Percentiles rank a stretch among this genome's conserved stretches.
These are phyloP conservation scores for Rhipidocladum racemiflorum DNA, from an alignment of 176 grass and related monocot species.

Conservation along the genomic window DNA sequence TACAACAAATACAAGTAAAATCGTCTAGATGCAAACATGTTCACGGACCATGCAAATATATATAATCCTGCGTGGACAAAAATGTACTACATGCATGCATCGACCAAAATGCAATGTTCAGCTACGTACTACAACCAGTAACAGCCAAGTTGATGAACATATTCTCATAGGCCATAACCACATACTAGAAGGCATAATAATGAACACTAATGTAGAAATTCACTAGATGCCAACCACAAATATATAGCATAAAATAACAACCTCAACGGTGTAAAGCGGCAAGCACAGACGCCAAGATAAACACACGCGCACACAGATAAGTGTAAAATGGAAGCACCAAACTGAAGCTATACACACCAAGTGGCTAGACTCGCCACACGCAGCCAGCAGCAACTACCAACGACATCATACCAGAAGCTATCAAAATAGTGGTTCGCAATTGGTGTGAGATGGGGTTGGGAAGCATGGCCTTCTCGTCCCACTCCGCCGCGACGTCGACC, in stretches of 20 bases:
- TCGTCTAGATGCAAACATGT: background rate
- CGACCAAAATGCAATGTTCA: background rate
- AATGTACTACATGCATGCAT: background rate
- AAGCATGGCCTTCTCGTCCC: background rate
- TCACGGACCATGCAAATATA: background rate
- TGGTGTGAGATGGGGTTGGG: background rate
- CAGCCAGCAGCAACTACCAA: background rate
- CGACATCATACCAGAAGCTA: background rate
- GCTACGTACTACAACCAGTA: background rate
- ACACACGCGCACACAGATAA: background rate
- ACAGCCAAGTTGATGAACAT: background rate
- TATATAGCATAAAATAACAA: slow-evolving; percentile 25
- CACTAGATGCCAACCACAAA: background rate
- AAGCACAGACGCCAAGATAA: background rate
- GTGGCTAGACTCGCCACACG: background rate
- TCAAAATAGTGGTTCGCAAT: background rate
- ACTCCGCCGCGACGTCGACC: background rate
- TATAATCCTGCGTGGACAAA: background rate
- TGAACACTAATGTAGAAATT: background rate
- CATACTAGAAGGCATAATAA: background rate
- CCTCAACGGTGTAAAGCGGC: background rate
- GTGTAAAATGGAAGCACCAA: background rate
- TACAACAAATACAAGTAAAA: background rate
- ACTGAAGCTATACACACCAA: slow-evolving; percentile 20
- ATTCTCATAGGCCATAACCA: background rate